Conservation (phyloP, 1,284 basidiomycete species). For the Ustilago cynodontis region DNA sequence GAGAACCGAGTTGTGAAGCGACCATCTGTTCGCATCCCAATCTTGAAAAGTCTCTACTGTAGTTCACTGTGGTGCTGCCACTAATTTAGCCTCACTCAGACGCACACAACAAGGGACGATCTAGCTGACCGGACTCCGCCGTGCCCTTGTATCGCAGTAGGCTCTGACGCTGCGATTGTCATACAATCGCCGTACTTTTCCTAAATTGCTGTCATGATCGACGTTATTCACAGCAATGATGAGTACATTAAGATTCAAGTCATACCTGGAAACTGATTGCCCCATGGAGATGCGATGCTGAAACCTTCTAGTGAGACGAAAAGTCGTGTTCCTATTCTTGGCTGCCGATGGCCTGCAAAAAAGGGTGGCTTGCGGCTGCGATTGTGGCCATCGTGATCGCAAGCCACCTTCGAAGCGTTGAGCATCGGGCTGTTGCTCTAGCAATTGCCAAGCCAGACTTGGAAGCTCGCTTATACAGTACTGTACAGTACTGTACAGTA, state of each 20-base stretch:
- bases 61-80: background rate
- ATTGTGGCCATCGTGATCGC: background rate
- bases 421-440: background rate
- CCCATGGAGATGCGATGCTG: too few relatives aligned
- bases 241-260: too few relatives aligned
- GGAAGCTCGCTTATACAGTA: background rate
- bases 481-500: too few relatives aligned
- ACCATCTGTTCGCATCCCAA: background rate
- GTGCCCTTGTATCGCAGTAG: background rate
- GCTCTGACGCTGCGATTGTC: background rate
- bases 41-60: background rate
- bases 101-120: background rate
- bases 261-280: too few relatives aligned
- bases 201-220: background rate
- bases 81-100: background rate
- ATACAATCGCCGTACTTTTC: background rate
- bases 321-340: background rate
- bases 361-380: background rate
- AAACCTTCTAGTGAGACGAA: background rate
- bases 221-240: too few relatives aligned
- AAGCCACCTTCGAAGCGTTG: background rate
- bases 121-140: background rate
- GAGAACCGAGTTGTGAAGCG: background rate
- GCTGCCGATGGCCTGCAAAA: background rate
- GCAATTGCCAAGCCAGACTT: background rate